phyloP scores from a whole-genome alignment of 2,329 filamentous ascomycete species.

The Coniochaeta hoffmannii region DNA sequence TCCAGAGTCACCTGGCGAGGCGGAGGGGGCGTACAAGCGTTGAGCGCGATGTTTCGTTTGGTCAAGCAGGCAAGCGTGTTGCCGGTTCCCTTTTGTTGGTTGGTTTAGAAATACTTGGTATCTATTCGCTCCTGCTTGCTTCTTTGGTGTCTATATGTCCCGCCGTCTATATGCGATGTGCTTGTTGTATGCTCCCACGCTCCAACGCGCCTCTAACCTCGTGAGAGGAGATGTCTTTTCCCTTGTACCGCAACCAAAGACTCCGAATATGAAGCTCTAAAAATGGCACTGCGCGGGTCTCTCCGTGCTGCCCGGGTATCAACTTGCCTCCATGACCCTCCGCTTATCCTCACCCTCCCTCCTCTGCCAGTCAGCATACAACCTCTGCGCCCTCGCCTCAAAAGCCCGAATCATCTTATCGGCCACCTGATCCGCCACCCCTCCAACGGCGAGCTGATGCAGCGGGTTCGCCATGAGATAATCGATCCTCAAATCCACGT shows the following conservation, averaged over 20 bases:
- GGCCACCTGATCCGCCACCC: conserved; percentile 77
- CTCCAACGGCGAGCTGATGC: conserved; percentile 73
- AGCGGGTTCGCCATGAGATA: conserved; percentile 87
- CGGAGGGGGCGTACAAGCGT: background rate
- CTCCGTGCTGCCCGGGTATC: background rate
- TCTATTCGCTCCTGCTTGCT: background rate
- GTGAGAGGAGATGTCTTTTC: background rate
- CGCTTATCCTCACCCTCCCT: background rate
- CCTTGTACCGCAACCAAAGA: background rate
- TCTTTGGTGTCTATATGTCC: background rate
- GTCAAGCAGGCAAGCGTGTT: background rate
- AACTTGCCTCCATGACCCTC: too few species aligned
- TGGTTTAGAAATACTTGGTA: conserved; percentile 2
- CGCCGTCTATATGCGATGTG: background rate
- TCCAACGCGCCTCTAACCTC: background rate
- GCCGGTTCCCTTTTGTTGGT: background rate
- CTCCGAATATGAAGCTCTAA: background rate
- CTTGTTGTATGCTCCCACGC: background rate
- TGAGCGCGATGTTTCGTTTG: background rate
- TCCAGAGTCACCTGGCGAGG: background rate
- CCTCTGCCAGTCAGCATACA: conserved; percentile 29
- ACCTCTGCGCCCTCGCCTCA: conserved; percentile 64
- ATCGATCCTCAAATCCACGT: conserved; percentile 68
- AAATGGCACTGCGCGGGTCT: background rate
- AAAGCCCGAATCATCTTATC: conserved; percentile 90